Evolutionary conservation across 441 rosid genomes (phyloP), one percentile per base, ranked within the genome.

Genomic region (Pelargonium myrrhifolium): DNA sequence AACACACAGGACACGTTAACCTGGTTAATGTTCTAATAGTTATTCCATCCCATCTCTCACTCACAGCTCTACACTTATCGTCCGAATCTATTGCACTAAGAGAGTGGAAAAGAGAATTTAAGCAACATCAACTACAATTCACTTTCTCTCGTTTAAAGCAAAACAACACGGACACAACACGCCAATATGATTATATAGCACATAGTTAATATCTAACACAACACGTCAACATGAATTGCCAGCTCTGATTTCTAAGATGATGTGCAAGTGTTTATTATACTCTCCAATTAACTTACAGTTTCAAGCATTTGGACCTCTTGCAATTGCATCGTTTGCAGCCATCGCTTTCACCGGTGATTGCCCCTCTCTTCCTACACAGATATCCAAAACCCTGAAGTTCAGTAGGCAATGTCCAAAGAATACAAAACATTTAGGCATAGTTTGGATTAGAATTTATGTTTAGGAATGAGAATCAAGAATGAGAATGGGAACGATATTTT

Each of bases 241-340:
- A 28, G 4, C 35, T 28, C 35, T 28, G 3, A 28, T 28, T 28
- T 28, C 35, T 21, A 53, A 14, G 7, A 49, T 49, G 56, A n/a
- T 5, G 56, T 49, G 18, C 1, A 4, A 49, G 20, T 47, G 20
- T 49, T 49, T 5, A 49, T 49, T 8, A 15, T 53, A 14, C 59
- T 53, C 9, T 58, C 28, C 3, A 11, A 74, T 56, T 65, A 59
- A 67, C 95, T 79, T 71, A 88, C 95, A 85, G 82, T 75, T 86
- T 88, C 80, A 86, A 83, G 82, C 92, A 86, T 74, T 80, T 81
- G 39, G 81, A 70, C 82, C 74, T 88, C 83, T 82, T 88, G 71
- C 87, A 88, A 53, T 80, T 88, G 83, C 93, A 88, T 59, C 75
- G 82, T 69, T 80, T 84, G 83, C 85, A 81, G 61, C 83, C 85